A percentile compares a stretch with the other conserved stretches of the same genome.
Conservation (phyloP, 768 basidiomycete species). For the Boletus edulis region DNA sequence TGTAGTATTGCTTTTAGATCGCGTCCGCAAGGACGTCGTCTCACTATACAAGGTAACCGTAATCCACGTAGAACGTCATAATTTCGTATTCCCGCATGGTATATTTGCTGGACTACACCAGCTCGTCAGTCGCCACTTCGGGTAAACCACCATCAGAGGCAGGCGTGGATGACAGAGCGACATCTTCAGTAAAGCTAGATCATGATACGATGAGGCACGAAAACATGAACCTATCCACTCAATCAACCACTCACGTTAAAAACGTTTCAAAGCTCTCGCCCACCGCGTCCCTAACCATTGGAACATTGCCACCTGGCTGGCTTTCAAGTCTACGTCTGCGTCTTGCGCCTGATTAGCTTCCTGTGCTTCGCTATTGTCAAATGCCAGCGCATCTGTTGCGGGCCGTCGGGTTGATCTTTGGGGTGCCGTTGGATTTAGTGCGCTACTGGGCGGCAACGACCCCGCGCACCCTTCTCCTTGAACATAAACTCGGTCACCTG, state of each 20-base stretch:
- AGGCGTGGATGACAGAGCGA: slow-evolving; percentile 75
- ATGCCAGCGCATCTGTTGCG: slow-evolving; percentile 50
- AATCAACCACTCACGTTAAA: slow-evolving; percentile 62
- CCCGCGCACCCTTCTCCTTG: too few relatives aligned
- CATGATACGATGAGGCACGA: too few relatives aligned
- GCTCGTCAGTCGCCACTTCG: slow-evolving; percentile 55
- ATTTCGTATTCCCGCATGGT: slow-evolving; percentile 93
- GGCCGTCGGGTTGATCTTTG: slow-evolving; percentile 37
- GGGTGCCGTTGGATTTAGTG: slow-evolving; percentile 37
- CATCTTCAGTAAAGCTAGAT: too few relatives aligned
- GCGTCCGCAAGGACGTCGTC: slow-evolving; percentile 95
- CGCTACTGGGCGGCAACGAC: slow-evolving; percentile 53
- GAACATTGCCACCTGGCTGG: slow-evolving; percentile 62
- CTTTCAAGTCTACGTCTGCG: slow-evolving; percentile 43
- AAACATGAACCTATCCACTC: not conserved
- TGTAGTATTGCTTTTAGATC: slow-evolving; percentile 90
- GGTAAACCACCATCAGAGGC: slow-evolving; percentile 66
- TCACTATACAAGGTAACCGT: slow-evolving; percentile 80
- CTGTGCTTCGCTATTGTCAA: slow-evolving; percentile 47
- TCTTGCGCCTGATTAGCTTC: slow-evolving; percentile 33
- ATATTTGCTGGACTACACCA: slow-evolving; percentile 92
- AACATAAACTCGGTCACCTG: too few relatives aligned
- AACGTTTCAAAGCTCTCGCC: slow-evolving; percentile 96
- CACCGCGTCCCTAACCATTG: slow-evolving; percentile 89
- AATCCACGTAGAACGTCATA: slow-evolving; percentile 96